Evolutionary conservation across 1,139 yeast species (phyloP).

Genomic region (Taphrina wiesneri): DNA sequence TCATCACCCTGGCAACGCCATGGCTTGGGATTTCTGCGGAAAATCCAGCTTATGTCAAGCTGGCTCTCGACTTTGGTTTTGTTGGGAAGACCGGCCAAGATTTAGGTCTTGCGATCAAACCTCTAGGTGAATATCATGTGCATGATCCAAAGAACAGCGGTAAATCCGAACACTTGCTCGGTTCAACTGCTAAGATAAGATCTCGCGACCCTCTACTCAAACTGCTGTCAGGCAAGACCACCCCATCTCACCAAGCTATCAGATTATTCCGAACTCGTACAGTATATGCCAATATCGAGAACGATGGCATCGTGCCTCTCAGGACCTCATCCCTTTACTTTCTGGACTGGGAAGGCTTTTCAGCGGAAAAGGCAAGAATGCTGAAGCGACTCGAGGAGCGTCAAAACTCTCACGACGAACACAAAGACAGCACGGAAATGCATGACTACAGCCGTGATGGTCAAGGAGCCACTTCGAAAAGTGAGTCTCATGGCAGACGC

Average conservation of each 20-base stretch:
- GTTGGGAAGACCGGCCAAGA: conserved; percentile 96
- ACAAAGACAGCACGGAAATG: neutral
- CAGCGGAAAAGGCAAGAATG: conserved; percentile 44
- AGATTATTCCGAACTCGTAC: conserved; percentile 67
- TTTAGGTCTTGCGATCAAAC: conserved; percentile 60
- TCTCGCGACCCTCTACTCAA: conserved; percentile 62
- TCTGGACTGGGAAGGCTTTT: conserved; percentile 68
- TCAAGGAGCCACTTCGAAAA: neutral
- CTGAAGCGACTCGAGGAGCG: neutral
- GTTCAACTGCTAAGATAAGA: neutral
- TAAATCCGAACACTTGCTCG: neutral
- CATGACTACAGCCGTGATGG: neutral
- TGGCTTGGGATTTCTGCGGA: conserved; percentile 81
- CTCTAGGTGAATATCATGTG: conserved; percentile 8
- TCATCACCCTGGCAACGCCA: conserved; percentile 84
- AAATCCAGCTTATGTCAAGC: conserved; percentile 81
- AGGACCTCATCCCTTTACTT: conserved; percentile 81
- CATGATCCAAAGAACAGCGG: conserved; percentile 10
- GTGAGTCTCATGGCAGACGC: neutral
- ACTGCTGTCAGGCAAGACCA: conserved; percentile 64
- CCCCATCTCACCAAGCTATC: conserved; percentile 71
- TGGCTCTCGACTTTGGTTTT: conserved; percentile 82
- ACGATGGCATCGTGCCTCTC: conserved; percentile 92
- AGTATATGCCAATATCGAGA: conserved; percentile 72
- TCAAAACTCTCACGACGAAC: neutral